phyloP scores from a whole-genome alignment of 345 rosid species.

The Eucalyptus marginata region DNA sequence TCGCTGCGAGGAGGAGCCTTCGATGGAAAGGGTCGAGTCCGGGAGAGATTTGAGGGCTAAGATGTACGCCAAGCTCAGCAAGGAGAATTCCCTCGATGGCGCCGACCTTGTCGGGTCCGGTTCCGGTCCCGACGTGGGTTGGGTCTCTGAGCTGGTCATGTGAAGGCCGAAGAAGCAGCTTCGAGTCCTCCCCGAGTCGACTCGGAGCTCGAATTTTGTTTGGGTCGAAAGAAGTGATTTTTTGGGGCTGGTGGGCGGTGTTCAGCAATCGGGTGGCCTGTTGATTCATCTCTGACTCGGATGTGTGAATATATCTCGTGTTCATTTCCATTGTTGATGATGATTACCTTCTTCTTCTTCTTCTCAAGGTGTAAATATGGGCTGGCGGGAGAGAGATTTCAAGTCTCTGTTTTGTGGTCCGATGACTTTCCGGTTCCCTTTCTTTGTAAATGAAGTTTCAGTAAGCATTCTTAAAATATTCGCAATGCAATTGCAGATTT shows the following conservation, averaged over 20 bases:
- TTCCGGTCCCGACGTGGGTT: constrained; percentile 48
- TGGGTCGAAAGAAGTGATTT: neutral
- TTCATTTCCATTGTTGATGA: neutral
- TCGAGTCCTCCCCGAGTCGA: neutral
- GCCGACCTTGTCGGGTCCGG: constrained; percentile 1
- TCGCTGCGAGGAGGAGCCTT: constrained; percentile 43
- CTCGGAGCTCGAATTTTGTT: neutral
- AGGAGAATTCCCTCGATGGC: constrained; percentile 38
- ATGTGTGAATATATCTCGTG: neutral
- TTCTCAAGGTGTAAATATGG: neutral
- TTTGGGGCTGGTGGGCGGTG: neutral
- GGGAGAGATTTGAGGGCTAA: constrained; percentile 58
- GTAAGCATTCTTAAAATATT: neutral
- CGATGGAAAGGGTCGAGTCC: constrained; percentile 75
- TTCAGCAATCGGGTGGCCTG: neutral
- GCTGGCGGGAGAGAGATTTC: neutral
- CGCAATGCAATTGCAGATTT: neutral
- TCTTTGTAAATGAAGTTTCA: neutral
- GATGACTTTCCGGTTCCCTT: neutral
- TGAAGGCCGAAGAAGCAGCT: neutral
- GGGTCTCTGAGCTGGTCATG: constrained; percentile 70
- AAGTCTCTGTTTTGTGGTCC: neutral
- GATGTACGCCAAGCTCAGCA: constrained; percentile 65
- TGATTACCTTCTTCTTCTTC: neutral
- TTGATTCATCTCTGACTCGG: neutral